Conservation (phyloP, 768 basidiomycete genomes). For the Lentinula raphanica region DNA sequence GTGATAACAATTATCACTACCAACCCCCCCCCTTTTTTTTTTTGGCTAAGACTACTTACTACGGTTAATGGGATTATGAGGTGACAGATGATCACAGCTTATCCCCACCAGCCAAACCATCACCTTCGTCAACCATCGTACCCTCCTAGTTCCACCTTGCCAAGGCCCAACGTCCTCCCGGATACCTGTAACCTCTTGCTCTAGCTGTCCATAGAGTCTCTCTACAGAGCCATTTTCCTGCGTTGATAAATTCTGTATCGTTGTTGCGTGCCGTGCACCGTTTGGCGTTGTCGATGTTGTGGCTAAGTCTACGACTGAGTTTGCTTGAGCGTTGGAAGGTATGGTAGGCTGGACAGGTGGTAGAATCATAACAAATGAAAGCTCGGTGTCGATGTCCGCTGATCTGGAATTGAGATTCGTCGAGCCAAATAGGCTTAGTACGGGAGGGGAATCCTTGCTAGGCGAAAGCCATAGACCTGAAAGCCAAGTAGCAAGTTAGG, state of each 20-base stretch:
- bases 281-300: neutral
- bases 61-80: no score
- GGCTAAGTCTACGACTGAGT: neutral
- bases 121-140: slow-evolving; percentile 58
- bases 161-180: slow-evolving; percentile 47
- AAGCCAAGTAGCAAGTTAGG: neutral
- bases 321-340: neutral
- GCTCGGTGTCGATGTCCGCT: slow-evolving; percentile 83
- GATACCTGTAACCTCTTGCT: slow-evolving; percentile 50
- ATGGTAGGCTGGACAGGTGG: slow-evolving; percentile 33
- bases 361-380: slow-evolving; percentile 80
- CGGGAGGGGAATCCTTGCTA: slow-evolving; percentile 41
- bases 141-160: slow-evolving; percentile 52
- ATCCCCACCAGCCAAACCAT: slow-evolving; percentile 55
- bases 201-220: slow-evolving; percentile 41
- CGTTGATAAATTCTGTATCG: no score
- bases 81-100: neutral
- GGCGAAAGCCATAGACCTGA: slow-evolving; percentile 85
- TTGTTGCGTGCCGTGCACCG: neutral
- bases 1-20: no score
- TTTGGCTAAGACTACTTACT: no score
- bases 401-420: slow-evolving; percentile 94
- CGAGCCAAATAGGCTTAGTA: slow-evolving; percentile 85
- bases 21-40: no score
- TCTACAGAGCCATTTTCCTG: slow-evolving; percentile 15